A percentile compares a stretch with the other conserved stretches of the same genome.
These are phyloP conservation scores for Mimosa pudica DNA, from an alignment of 306 rosid genomes.

Conservation along the genomic window DNA sequence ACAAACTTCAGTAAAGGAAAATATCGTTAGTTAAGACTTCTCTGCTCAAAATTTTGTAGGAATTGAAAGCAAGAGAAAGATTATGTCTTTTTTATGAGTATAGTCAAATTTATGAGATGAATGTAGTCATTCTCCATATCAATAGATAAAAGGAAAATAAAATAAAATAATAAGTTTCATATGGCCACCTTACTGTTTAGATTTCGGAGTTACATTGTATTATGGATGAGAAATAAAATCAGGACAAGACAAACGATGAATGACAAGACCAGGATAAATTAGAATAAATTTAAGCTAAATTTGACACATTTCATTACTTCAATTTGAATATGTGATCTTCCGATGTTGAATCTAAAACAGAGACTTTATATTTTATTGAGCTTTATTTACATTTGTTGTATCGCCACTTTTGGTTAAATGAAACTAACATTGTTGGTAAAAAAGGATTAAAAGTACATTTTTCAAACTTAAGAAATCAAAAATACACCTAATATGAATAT, in stretches of 20 bases:
- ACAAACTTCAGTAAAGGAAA: slow-evolving; percentile 24
- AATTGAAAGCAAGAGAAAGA: not conserved
- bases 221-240: not conserved
- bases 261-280: not conserved
- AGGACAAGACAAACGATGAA: not conserved
- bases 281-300: not conserved
- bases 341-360: not conserved
- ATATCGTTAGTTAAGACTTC: not conserved
- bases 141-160: slow-evolving; percentile 46
- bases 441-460: no score
- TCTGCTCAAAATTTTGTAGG: not conserved
- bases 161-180: slow-evolving; percentile 43
- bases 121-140: slow-evolving; percentile 53
- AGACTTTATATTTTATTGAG: not conserved
- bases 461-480: no score
- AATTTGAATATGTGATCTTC: not conserved
- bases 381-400: not conserved
- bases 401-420: no score
- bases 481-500: no score
- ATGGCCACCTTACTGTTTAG: not conserved
- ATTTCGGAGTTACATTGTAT: not conserved
- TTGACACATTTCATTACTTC: not conserved
- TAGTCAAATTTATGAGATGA: not conserved
- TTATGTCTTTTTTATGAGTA: not conserved
- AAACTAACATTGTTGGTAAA: no score